A percentile compares a stretch with the other conserved stretches of the same genome.
These are phyloP conservation scores for Trametes coccinea DNA, from an alignment of 768 basidiomycete species.

Conservation along the genomic window DNA sequence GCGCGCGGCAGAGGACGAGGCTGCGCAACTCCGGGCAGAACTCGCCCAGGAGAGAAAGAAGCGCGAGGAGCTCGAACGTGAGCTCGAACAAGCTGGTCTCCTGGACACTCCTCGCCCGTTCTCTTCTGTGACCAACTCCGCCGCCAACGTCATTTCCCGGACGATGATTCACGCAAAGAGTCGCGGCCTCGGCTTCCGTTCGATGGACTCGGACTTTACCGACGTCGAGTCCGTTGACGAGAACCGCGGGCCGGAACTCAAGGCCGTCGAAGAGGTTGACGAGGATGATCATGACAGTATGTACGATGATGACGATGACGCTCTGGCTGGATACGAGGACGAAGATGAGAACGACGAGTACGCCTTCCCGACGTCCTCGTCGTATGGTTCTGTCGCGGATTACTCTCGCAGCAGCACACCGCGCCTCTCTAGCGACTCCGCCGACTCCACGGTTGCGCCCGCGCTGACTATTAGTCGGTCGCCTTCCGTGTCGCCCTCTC, in stretches of 20 bases:
- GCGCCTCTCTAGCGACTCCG: conserved; percentile 28
- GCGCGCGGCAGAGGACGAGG: conserved; percentile 36
- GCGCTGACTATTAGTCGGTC: conserved; percentile 28
- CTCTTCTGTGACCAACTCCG: conserved; percentile 21
- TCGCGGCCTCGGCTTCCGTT: conserved; percentile 53
- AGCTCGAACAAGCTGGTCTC: conserved; percentile 45
- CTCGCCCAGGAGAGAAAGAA: conserved; percentile 26
- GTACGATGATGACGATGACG: conserved; percentile 48
- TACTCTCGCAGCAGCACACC: conserved; percentile 32
- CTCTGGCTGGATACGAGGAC: conserved; percentile 67
- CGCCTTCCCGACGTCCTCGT: conserved; percentile 38
- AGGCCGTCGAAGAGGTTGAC: conserved; percentile 58
- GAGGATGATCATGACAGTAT: conserved; percentile 37
- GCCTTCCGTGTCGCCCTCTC: conserved; percentile 33
- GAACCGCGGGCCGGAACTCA: conserved; percentile 36
- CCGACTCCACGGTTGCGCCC: conserved; percentile 19
- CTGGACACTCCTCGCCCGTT: conserved; percentile 46
- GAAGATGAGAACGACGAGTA: conserved; percentile 68
- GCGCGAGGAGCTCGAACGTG: conserved; percentile 51
- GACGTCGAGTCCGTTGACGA: conserved; percentile 67
- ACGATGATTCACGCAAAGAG: conserved; percentile 35
- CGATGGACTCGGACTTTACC: conserved; percentile 64
- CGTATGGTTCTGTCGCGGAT: conserved; percentile 31
- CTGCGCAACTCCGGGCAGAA: conserved; percentile 34
- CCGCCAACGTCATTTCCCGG: conserved; percentile 26